Evolutionary conservation across 176 grass and related monocot species (phyloP).

Genomic region (Echinochloa phyllopogon): DNA sequence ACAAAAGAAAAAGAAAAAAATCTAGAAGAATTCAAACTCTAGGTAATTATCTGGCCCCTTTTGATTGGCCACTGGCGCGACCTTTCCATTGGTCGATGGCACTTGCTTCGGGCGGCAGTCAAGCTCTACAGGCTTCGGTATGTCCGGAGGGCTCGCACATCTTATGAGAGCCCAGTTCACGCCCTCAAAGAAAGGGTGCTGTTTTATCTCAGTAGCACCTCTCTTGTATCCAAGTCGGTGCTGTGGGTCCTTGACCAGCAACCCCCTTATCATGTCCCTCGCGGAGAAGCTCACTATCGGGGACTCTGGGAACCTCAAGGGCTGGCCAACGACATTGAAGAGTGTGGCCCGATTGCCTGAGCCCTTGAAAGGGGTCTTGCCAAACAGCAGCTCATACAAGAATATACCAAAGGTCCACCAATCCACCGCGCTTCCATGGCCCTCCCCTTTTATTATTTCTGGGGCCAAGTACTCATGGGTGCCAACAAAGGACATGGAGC

Average conservation of each 20-base stretch:
- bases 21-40: conserved; percentile 87
- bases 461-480: conserved; percentile 95
- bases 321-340: conserved; percentile 82
- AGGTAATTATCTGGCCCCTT: conserved; percentile 77
- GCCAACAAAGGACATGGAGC: conserved; percentile 94
- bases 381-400: conserved; percentile 81
- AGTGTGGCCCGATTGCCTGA: conserved; percentile 87
- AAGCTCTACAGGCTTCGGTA: conserved; percentile 70
- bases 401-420: conserved; percentile 96
- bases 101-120: conserved; percentile 56
- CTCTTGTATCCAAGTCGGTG: conserved; percentile 74
- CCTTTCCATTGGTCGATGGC: conserved; percentile 52
- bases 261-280: conserved; percentile 78
- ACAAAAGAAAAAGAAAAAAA: neutral
- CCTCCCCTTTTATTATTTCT: conserved; percentile 91
- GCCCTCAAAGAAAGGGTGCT: conserved; percentile 83
- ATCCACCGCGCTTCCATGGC: conserved; percentile 81
- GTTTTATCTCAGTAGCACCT: conserved; percentile 80
- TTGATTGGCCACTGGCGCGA: conserved; percentile 46
- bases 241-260: conserved; percentile 83
- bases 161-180: conserved; percentile 91
- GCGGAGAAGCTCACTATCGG: conserved; percentile 72
- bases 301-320: conserved; percentile 73
- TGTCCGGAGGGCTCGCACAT: conserved; percentile 76
- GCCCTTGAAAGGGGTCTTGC: conserved; percentile 87